Conservation (phyloP, 495 filamentous ascomycete species). For the Evansstolkia leycettana region DNA sequence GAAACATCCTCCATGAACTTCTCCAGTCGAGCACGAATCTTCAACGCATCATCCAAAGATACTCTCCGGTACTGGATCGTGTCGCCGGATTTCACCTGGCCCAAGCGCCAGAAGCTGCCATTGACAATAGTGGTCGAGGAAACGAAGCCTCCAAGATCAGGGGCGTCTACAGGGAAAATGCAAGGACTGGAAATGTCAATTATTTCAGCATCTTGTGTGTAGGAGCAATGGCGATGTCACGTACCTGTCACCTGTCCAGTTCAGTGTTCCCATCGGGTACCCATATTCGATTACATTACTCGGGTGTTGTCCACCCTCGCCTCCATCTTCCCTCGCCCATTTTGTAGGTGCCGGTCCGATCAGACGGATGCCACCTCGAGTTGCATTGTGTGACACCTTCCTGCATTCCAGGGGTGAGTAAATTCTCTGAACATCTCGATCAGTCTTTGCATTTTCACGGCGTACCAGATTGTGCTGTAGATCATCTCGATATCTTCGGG, state of each 20-base stretch:
- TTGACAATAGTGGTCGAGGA: conserved; percentile 40
- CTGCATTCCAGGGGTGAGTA: too few relatives aligned
- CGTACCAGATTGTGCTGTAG: conserved; percentile 41
- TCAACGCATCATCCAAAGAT: conserved; percentile 33
- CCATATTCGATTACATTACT: conserved; percentile 48
- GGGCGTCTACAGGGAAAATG: conserved; percentile 45
- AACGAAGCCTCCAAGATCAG: conserved; percentile 48
- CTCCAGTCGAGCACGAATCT: conserved; percentile 17
- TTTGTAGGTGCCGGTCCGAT: conserved; percentile 41
- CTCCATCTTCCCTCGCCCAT: conserved; percentile 45
- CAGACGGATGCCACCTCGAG: conserved; percentile 43
- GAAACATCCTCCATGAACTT: conserved; percentile 20
- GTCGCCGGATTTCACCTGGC: conserved; percentile 47
- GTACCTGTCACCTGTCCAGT: conserved; percentile 49
- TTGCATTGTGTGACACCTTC: conserved; percentile 47
- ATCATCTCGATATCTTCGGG: conserved; percentile 41
- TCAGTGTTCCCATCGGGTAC: conserved; percentile 40
- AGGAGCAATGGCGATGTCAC: too few relatives aligned
- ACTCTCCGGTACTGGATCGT: conserved; percentile 32
- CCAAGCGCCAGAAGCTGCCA: conserved; percentile 46
- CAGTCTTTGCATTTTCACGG: too few relatives aligned
- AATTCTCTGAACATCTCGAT: too few relatives aligned
- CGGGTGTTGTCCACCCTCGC: conserved; percentile 48
- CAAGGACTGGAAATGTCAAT: too few relatives aligned
- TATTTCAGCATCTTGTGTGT: too few relatives aligned